Conservation (phyloP, 1,139 yeast genomes). For the Lodderomyces parapsilosis region DNA sequence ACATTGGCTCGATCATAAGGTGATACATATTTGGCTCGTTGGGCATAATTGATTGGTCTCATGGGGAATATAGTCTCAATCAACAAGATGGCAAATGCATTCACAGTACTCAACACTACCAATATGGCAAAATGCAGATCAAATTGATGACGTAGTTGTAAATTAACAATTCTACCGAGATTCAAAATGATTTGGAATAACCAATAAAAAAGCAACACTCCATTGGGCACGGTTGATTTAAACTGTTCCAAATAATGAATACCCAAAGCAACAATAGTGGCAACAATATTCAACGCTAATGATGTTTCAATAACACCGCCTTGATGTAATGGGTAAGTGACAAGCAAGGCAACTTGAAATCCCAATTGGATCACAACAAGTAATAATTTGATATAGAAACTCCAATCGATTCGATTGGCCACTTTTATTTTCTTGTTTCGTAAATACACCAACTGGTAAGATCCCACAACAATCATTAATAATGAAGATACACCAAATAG, state of each 20-base stretch:
- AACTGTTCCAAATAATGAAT: constrained; percentile 74
- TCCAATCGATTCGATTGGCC: constrained; percentile 37
- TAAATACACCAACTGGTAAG: constrained; percentile 37
- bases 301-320: constrained; percentile 46
- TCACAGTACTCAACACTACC: constrained; percentile 47
- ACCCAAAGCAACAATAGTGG: constrained; percentile 49
- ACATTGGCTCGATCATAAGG: constrained; percentile 84
- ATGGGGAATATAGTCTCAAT: constrained; percentile 54
- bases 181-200: constrained; percentile 49
- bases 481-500: constrained; percentile 52
- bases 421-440: constrained; percentile 30
- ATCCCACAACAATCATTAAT: constrained; percentile 56
- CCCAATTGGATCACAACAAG: constrained; percentile 43
- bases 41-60: constrained; percentile 34
- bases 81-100: constrained; percentile 49
- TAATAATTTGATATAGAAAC: constrained; percentile 42
- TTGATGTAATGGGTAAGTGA: constrained; percentile 20
- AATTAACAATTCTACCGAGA: constrained; percentile 40
- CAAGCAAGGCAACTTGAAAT: constrained; percentile 26
- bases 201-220: constrained; percentile 78
- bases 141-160: constrained; percentile 44
- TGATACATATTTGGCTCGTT: constrained; percentile 31
- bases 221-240: constrained; percentile 63
- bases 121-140: constrained; percentile 39
- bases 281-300: constrained; percentile 35